phyloP scores from a whole-genome alignment of 139 green algal genomes.

The Prasinococcaceae sp. region DNA sequence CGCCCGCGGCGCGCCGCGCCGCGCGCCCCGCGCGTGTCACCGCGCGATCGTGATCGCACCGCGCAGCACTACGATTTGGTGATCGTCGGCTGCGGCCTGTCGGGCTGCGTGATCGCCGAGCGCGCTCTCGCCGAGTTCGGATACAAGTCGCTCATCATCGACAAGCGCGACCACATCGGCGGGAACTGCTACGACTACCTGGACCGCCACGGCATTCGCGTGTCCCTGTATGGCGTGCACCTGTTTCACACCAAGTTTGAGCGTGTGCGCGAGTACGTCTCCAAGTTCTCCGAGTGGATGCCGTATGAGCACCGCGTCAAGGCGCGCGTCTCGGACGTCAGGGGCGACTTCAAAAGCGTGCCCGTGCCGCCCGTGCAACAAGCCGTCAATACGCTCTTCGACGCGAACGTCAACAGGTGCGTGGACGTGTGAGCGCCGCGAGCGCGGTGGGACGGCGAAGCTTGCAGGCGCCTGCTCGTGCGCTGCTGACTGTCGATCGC shows the following conservation, averaged over 20 bases:
- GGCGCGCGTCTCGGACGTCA: slow-evolving; percentile 1
- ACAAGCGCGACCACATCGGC: slow-evolving; percentile 24
- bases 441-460: no score
- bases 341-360: slow-evolving; percentile 1
- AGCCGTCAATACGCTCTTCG: slow-evolving; percentile 20
- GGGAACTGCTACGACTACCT: slow-evolving; percentile 27
- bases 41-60: no score
- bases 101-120: slow-evolving; percentile 16
- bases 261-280: slow-evolving; percentile 25
- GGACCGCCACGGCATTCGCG: slow-evolving; percentile 8
- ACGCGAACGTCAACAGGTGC: slow-evolving; percentile 11
- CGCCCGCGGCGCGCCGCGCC: no score
- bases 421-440: no score
- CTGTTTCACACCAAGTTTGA: slow-evolving; percentile 23
- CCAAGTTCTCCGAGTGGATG: slow-evolving; percentile 20
- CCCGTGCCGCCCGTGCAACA: slow-evolving; percentile 15
- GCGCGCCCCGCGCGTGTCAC: no score
- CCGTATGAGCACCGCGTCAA: slow-evolving; percentile 23
- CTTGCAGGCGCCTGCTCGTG: no score
- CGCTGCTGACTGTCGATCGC: no score
- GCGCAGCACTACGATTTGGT: slow-evolving; percentile 22
- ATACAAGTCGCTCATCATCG: slow-evolving; percentile 18
- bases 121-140: slow-evolving; percentile 6
- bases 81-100: slow-evolving; percentile 18
- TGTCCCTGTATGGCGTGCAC: slow-evolving; percentile 19